Conservation (phyloP, 2,329 filamentous ascomycete genomes). For the Aspergillus terreus region DNA sequence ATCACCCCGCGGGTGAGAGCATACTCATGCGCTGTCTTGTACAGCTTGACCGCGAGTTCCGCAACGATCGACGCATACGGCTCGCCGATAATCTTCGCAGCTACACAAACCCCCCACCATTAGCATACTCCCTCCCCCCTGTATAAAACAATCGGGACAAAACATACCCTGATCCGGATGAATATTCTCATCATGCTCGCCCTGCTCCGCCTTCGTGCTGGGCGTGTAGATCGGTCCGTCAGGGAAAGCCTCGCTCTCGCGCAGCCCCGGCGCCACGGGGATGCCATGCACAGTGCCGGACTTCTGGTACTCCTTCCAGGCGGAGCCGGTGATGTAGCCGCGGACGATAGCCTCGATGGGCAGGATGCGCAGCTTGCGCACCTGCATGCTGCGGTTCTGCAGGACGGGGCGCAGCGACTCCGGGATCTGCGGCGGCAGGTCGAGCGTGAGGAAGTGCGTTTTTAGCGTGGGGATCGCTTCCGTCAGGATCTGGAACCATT, state of each 20-base stretch:
- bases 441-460: conserved; percentile 61
- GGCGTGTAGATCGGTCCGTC: conserved; percentile 71
- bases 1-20: conserved; percentile 62
- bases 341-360: conserved; percentile 83
- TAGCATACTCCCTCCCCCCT: background rate
- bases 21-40: conserved; percentile 49
- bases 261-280: conserved; percentile 61
- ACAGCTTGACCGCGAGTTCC: conserved; percentile 61
- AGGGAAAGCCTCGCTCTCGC: conserved; percentile 65
- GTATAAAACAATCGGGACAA: background rate
- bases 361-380: conserved; percentile 69
- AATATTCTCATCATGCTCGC: conserved; percentile 83
- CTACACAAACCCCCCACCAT: conserved; percentile 24
- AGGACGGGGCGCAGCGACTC: conserved; percentile 50
- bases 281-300: conserved; percentile 78
- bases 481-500: conserved; percentile 65
- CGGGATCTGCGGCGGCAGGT: conserved; percentile 51
- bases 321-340: conserved; percentile 83
- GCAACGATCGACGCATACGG: conserved; percentile 63
- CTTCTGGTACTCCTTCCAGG: conserved; percentile 73
- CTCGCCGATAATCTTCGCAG: conserved; percentile 60
- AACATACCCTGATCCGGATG: conserved; percentile 59
- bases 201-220: conserved; percentile 77
- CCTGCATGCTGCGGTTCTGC: conserved; percentile 70
- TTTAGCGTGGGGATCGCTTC: conserved; percentile 54